Base-by-base conservation (phyloP, 2,329 filamentous ascomycete species). In the Cercospora zeina region DNA sequence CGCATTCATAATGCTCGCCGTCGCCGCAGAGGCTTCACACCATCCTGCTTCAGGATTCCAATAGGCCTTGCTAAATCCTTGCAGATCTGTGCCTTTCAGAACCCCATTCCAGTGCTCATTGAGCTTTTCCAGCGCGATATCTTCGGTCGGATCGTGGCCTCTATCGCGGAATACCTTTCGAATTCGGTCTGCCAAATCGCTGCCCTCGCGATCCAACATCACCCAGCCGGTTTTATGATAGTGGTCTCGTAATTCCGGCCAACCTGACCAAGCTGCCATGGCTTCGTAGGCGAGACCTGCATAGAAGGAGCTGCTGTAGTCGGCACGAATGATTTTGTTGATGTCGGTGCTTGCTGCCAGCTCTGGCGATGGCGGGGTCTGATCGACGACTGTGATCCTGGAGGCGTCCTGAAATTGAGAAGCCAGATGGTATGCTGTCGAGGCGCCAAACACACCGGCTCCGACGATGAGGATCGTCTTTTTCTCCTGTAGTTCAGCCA, bases 261-360 rank as follows among this genome's bases (percentile, higher is more conserved):
- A 70, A n/a, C 58, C 67, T n/a, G 67, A 63, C 76, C 76, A 78
- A 11, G 74, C 74, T 37, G 76, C 67, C 9, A 77, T 73, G 0
- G 76, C 76, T 65, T 78, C 74, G 19, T 74, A 74, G 4, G 76
- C 75, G 0, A 73, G 68, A 27, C 69, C 62, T 19, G 66, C 64
- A 61, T 74, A 73, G 53, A 74, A 68, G 4, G 64, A 62, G 42
- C 61, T 65, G 34, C 66, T 62, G 75, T 90, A 90, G 73, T 90
- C 87, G 51, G 87, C 85, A 60, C 87, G 85, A 16, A 90, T 81
- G 34, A 89, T 86, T 74, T 89, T 89, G 78, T 89, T 90, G 81
- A 87, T 86, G 75, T 90, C 88, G 77, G 85, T 88, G 0, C 87
- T 89, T 0, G 88, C 88, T 33, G 86, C 87, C 63, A 74, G 68